phyloP scores from a whole-genome alignment of 2,329 filamentous ascomycete species.

The Coniella vitis region DNA sequence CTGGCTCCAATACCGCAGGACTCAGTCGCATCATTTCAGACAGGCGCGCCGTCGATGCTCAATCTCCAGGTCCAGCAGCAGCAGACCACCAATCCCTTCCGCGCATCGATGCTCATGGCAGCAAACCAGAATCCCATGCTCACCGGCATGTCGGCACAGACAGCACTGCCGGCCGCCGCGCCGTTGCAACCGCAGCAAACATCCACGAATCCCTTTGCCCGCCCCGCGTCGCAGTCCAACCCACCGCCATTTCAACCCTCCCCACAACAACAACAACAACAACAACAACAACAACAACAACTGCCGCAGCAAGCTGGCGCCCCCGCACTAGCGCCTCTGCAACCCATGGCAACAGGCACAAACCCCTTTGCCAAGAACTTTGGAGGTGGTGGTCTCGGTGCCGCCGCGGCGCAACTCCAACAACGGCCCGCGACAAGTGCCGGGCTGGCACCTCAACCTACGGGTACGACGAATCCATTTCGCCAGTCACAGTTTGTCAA shows the following conservation, averaged over 20 bases:
- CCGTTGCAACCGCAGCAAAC: constrained; percentile 41
- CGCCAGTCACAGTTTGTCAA: constrained; percentile 86
- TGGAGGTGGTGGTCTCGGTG: constrained; percentile 5
- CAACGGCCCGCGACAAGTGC: constrained; percentile 37
- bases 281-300: no score
- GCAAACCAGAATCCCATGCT: constrained; percentile 31
- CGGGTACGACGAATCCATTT: constrained; percentile 91
- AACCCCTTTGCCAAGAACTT: constrained; percentile 53
- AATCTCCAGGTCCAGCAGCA: constrained; percentile 43
- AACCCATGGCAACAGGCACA: constrained; percentile 47
- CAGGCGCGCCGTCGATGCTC: constrained; percentile 32
- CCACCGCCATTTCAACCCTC: constrained; percentile 36
- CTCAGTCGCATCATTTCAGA: constrained; percentile 44
- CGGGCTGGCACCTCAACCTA: constrained; percentile 64
- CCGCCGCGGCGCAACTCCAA: constrained; percentile 25
- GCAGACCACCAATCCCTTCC: constrained; percentile 83
- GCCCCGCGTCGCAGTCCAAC: constrained; percentile 42
- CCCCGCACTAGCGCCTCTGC: constrained; percentile 36
- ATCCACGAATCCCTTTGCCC: constrained; percentile 83
- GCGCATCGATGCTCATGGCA: constrained; percentile 74
- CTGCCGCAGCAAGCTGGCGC: constrained; percentile 22
- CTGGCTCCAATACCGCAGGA: constrained; percentile 55
- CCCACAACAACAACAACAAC: no score
- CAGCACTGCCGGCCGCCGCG: constrained; percentile 33
- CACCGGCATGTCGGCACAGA: constrained; percentile 36